Conservation (phyloP, 768 basidiomycete genomes). For the Sporobolomyces phaffii region DNA sequence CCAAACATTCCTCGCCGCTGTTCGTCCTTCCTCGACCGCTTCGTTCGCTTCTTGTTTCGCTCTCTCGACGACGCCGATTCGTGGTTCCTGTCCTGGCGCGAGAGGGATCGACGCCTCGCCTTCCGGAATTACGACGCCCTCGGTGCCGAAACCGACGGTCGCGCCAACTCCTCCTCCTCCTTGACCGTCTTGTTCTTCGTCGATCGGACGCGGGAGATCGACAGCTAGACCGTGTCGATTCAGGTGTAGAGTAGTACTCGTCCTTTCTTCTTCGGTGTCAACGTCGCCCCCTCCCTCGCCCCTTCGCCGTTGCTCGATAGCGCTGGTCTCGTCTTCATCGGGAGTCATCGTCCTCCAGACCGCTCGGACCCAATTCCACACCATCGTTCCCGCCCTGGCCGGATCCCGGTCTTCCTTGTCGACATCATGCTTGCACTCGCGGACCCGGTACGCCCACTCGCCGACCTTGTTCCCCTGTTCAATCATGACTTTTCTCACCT, state of each 20-base stretch:
- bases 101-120: slow-evolving; percentile 13
- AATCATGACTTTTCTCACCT: slow-evolving; percentile 1
- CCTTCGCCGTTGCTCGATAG: background rate
- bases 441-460: slow-evolving; percentile 4
- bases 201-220: slow-evolving; percentile 17
- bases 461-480: background rate
- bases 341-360: background rate
- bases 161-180: background rate
- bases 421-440: background rate
- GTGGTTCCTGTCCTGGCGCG: background rate
- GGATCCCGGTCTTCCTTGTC: background rate
- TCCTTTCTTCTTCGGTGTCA: background rate
- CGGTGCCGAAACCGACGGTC: slow-evolving; percentile 13
- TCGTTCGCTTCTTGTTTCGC: slow-evolving; percentile 12
- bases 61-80: slow-evolving; percentile 10
- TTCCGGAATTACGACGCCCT: slow-evolving; percentile 24
- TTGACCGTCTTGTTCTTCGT: too few relatives aligned
- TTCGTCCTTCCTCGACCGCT: slow-evolving; percentile 4
- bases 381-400: background rate
- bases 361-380: slow-evolving; percentile 11
- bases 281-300: background rate
- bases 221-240: slow-evolving; percentile 21
- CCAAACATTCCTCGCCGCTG: background rate
- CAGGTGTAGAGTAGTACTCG: slow-evolving; percentile 1
- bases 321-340: background rate